A percentile compares a stretch with the other conserved stretches of the same genome.
Evolutionary conservation across 2,329 filamentous ascomycete genomes (phyloP).

Genomic region (Exophiala spinifera): DNA sequence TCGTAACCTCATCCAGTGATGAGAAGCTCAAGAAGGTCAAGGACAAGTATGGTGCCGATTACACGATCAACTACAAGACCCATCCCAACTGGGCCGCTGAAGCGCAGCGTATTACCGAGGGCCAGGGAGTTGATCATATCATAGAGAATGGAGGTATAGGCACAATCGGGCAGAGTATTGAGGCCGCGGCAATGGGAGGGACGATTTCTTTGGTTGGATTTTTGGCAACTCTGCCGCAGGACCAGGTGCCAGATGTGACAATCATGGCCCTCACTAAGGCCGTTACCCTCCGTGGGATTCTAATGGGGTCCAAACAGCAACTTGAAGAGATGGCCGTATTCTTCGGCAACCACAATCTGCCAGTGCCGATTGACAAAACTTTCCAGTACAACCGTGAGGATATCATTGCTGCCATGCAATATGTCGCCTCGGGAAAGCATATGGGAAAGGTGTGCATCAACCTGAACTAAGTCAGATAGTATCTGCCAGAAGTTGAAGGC

Average conservation of each 20-base stretch:
- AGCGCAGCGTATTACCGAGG: conserved; percentile 44
- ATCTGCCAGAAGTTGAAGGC: conserved; percentile 5
- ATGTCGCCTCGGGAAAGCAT: conserved; percentile 44
- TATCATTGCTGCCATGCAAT: conserved; percentile 38
- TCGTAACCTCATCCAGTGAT: conserved; percentile 52
- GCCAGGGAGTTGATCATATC: conserved; percentile 44
- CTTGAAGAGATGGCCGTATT: conserved; percentile 43
- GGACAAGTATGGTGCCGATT: conserved; percentile 41
- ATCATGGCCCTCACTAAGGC: conserved; percentile 51
- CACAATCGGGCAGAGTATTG: conserved; percentile 47
- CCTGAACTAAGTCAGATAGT: conserved; percentile 10
- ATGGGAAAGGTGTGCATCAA: conserved; percentile 41
- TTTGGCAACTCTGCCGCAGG: conserved; percentile 37
- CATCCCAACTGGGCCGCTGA: conserved; percentile 46
- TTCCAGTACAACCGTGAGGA: conserved; percentile 41
- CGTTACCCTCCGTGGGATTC: conserved; percentile 55
- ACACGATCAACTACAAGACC: conserved; percentile 51
- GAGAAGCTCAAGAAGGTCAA: conserved; percentile 43
- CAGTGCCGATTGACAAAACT: conserved; percentile 38
- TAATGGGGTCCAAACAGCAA: conserved; percentile 61
- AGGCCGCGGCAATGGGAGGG: conserved; percentile 46
- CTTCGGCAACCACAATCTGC: conserved; percentile 40
- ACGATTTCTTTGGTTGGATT: conserved; percentile 34
- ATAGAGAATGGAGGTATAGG: conserved; percentile 42
- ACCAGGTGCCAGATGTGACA: conserved; percentile 59